Conservation (phyloP, 306 rosid genomes). For the Carpinus viminea region DNA sequence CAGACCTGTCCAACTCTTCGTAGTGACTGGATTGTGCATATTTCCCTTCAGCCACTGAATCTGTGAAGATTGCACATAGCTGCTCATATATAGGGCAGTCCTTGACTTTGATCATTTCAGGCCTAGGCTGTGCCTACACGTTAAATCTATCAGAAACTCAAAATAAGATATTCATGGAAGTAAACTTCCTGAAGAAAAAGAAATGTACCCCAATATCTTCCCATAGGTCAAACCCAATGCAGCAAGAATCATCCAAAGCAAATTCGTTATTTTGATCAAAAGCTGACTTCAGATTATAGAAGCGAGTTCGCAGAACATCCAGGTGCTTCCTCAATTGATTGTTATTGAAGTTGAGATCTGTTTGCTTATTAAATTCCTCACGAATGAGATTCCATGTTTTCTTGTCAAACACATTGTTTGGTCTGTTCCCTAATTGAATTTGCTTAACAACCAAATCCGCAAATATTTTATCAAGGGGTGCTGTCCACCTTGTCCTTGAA, state of each 20-base stretch:
- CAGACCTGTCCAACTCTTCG: slow-evolving; percentile 60
- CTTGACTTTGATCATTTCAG: slow-evolving; percentile 59
- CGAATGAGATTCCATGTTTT: slow-evolving; percentile 85
- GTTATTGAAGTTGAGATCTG: slow-evolving; percentile 82
- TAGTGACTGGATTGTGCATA: slow-evolving; percentile 89
- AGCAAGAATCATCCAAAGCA: slow-evolving; percentile 63
- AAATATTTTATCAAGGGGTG: slow-evolving; percentile 82
- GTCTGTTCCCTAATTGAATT: slow-evolving; percentile 77
- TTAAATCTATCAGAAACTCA: slow-evolving; percentile 29
- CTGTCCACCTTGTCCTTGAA: slow-evolving; percentile 92
- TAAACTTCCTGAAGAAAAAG: slow-evolving; percentile 11
- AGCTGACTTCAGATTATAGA: slow-evolving; percentile 60
- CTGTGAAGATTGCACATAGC: slow-evolving; percentile 70
- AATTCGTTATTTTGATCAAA: slow-evolving; percentile 67
- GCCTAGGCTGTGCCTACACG: slow-evolving; percentile 55
- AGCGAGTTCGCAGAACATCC: slow-evolving; percentile 85
- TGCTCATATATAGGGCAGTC: slow-evolving; percentile 88
- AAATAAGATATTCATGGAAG: slow-evolving; percentile 6
- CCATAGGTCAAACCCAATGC: slow-evolving; percentile 71
- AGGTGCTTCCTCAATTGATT: slow-evolving; percentile 91
- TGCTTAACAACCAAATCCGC: slow-evolving; percentile 84
- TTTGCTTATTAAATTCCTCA: slow-evolving; percentile 70
- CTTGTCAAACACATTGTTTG: slow-evolving; percentile 80
- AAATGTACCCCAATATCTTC: slow-evolving; percentile 67
- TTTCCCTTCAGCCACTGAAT: slow-evolving; percentile 70